Evolutionary conservation across 176 grass and related monocot genomes (phyloP).

Genomic region (Phragmites australis): DNA sequence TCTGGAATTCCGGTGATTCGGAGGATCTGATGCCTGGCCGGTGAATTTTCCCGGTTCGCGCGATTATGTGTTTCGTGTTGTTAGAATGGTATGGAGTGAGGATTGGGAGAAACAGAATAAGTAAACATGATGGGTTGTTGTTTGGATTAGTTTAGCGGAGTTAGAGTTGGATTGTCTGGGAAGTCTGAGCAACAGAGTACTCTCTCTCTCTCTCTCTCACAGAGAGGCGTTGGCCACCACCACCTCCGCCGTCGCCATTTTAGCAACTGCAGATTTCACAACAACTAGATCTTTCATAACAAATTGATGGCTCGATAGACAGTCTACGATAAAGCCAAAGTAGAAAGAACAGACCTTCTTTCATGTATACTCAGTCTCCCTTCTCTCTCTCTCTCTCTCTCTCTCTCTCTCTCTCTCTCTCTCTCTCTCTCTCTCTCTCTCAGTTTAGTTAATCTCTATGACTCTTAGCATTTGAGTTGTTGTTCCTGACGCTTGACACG

Average conservation of each 20-base stretch:
- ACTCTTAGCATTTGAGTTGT: background rate
- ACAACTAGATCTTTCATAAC: no score
- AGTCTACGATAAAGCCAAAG: no score
- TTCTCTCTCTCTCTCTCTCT: background rate
- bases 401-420: background rate
- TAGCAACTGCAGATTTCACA: no score
- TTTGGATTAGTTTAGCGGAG: background rate
- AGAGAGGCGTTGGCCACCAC: no score
- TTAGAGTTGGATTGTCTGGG: background rate
- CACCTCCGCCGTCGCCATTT: no score
- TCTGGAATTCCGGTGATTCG: background rate
- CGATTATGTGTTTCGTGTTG: background rate
- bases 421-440: background rate
- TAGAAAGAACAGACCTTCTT: no score
- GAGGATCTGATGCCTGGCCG: background rate
- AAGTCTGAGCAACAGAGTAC: background rate
- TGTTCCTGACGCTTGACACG: conserved; percentile 13
- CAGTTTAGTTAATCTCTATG: background rate
- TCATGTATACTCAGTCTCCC: no score
- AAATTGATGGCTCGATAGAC: no score
- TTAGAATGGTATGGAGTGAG: background rate
- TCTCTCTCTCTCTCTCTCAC: background rate
- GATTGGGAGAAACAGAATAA: background rate
- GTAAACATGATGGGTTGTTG: background rate
- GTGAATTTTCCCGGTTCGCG: conserved; percentile 1